These are phyloP conservation scores for Fusarium heterosporum DNA, from an alignment of 2,329 filamentous ascomycete genomes.

Conservation along the genomic window DNA sequence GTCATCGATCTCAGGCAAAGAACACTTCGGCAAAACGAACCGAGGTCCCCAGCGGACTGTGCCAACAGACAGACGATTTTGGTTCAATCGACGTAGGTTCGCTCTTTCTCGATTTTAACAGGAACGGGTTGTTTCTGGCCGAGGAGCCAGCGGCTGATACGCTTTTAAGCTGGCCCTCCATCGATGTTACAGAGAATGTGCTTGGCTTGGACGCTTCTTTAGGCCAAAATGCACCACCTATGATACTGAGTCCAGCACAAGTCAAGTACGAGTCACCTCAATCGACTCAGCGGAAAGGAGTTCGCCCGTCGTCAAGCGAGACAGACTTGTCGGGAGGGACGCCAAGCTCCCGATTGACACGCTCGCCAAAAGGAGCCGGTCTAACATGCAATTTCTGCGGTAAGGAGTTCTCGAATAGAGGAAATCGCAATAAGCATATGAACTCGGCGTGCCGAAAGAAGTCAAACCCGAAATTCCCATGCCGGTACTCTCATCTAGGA, in stretches of 20 bases:
- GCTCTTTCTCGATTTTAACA: neutral
- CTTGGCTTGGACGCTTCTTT: neutral
- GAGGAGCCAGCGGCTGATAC: neutral
- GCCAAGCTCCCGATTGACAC: conserved; percentile 19
- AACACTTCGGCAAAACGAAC: neutral
- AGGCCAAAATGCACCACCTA: neutral
- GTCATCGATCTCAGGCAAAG: conserved; percentile 2
- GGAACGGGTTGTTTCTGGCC: neutral
- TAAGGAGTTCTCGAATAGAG: conserved; percentile 48
- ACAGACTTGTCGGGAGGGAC: conserved; percentile 12
- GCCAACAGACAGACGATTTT: neutral
- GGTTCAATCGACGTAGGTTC: neutral
- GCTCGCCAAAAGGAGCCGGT: conserved; percentile 16
- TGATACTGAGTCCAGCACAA: neutral
- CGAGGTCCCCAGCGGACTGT: neutral
- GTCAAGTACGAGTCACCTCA: neutral
- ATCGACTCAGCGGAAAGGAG: neutral
- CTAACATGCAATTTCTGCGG: conserved; percentile 41
- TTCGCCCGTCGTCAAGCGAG: conserved; percentile 3
- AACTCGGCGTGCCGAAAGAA: conserved; percentile 44
- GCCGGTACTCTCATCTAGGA: conserved; percentile 38
- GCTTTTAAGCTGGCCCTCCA: neutral
- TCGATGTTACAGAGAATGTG: neutral
- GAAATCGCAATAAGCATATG: conserved; percentile 51
- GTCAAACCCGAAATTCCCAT: conserved; percentile 42